These are phyloP conservation scores for Mortierella sp. DNA, from an alignment of 371 early-diverging fungal species.

Conservation along the genomic window DNA sequence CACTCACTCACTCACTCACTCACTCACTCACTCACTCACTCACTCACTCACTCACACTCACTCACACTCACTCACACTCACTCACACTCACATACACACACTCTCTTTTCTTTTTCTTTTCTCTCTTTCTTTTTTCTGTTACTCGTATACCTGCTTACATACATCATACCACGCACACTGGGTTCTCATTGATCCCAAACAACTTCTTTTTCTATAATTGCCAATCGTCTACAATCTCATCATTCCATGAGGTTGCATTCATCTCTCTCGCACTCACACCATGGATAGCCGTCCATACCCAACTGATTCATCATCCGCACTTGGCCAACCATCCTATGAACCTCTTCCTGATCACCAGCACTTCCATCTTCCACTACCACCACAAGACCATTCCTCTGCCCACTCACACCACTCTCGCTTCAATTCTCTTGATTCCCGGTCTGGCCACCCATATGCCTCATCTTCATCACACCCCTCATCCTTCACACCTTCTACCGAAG, in stretches of 20 bases:
- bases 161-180: background rate
- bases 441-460: background rate
- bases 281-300: constrained; percentile 12
- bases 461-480: background rate
- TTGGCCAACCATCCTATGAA: constrained; percentile 1
- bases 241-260: constrained; percentile 10
- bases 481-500: background rate
- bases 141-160: background rate
- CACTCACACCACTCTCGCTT: background rate
- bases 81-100: no score
- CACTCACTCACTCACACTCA: no score
- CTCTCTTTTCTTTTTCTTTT: no score
- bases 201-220: background rate
- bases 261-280: background rate
- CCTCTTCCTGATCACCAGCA: background rate
- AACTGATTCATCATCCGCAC: background rate
- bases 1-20: no score
- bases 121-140: background rate
- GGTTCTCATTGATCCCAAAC: background rate
- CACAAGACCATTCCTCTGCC: background rate
- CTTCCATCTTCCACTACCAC: no score
- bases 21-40: no score
- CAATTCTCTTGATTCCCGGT: background rate
- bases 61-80: no score
- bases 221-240: background rate